phyloP scores from a whole-genome alignment of 192 early-diverging fungal species.

The Geranomyces michiganensis region DNA sequence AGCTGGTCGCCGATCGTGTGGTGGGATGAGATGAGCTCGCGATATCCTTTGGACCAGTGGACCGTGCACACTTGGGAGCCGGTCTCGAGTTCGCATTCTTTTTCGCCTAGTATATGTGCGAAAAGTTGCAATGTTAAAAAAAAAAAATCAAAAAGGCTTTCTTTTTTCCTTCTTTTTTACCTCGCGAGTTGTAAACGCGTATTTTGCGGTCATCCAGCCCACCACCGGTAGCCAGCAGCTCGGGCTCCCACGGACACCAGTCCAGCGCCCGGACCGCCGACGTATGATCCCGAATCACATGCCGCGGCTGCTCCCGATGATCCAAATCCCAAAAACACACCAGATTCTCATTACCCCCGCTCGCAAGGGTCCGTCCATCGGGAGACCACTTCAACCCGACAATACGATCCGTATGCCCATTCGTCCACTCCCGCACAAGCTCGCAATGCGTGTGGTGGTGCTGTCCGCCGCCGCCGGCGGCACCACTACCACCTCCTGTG shows the following conservation, averaged over 20 bases:
- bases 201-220: conserved; percentile 55
- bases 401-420: conserved; percentile 60
- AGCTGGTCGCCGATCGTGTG: conserved; percentile 37
- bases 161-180: neutral
- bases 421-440: conserved; percentile 35
- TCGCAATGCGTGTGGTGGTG: conserved; percentile 21
- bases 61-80: conserved; percentile 42
- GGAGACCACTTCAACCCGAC: conserved; percentile 52
- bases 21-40: conserved; percentile 47
- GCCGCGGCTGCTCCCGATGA: conserved; percentile 23
- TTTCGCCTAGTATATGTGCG: conserved; percentile 7
- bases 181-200: conserved; percentile 54
- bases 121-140: too few species aligned
- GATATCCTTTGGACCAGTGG: conserved; percentile 45
- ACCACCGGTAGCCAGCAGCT: conserved; percentile 59
- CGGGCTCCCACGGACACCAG: conserved; percentile 90
- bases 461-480: neutral
- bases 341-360: conserved; percentile 64
- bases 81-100: conserved; percentile 15
- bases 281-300: conserved; percentile 42
- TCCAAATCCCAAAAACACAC: conserved; percentile 59
- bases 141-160: conserved; percentile 30
- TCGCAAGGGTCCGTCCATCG: conserved; percentile 53
- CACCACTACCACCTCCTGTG: too few species aligned
- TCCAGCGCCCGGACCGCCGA: conserved; percentile 79